These are phyloP conservation scores for Pilasporangium apinafurcum DNA, from an alignment of 352 stramenopile species.

Conservation along the genomic window DNA sequence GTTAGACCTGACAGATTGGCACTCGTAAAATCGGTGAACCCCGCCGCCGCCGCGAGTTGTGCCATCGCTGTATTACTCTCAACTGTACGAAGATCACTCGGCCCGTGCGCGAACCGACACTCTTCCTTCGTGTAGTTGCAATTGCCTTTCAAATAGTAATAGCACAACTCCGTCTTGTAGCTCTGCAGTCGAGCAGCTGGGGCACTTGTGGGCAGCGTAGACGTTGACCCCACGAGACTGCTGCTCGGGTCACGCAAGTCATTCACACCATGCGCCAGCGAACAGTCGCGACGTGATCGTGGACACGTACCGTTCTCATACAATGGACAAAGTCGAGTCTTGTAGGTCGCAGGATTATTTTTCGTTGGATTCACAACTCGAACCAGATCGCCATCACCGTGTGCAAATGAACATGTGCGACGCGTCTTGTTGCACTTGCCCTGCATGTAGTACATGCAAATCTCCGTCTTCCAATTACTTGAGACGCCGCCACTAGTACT, in stretches of 20 bases:
- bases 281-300: conserved; percentile 72
- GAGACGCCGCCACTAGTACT: conserved; percentile 16
- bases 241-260: conserved; percentile 74
- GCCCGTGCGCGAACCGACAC: conserved; percentile 82
- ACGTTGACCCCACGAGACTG: conserved; percentile 19
- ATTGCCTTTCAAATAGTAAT: conserved; percentile 85
- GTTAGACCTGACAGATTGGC: no score
- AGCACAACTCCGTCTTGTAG: conserved; percentile 88
- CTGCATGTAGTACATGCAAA: conserved; percentile 88
- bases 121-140: conserved; percentile 88
- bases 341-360: conserved; percentile 33
- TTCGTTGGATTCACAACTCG: conserved; percentile 25
- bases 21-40: no score
- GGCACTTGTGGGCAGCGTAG: conserved; percentile 16
- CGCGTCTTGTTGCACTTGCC: conserved; percentile 87
- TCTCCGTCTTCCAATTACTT: conserved; percentile 86
- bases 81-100: conserved; percentile 71
- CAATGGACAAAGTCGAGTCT: conserved; percentile 72
- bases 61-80: conserved; percentile 74
- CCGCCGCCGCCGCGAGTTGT: conserved; percentile 36
- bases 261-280: conserved; percentile 68
- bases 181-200: conserved; percentile 70
- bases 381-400: conserved; percentile 75
- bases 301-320: conserved; percentile 70
- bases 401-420: conserved; percentile 82